Evolutionary conservation across 495 filamentous ascomycete genomes (phyloP).

Genomic region (Penicillium turbatum): DNA sequence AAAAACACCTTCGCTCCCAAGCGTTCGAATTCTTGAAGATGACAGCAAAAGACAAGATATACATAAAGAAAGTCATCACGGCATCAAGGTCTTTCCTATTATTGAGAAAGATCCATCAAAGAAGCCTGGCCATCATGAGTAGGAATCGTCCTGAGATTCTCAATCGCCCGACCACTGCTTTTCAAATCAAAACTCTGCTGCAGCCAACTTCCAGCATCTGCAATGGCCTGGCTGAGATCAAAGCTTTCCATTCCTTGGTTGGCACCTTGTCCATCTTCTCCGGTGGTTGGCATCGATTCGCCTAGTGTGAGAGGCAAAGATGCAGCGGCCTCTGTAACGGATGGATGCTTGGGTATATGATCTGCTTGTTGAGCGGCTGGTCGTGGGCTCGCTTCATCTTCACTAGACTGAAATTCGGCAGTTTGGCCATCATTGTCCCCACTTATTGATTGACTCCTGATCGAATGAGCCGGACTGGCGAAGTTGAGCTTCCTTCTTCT

Average conservation of each 20-base stretch:
- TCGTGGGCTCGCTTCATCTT: background rate
- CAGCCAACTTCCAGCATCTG: constrained; percentile 44
- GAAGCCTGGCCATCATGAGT: constrained; percentile 2
- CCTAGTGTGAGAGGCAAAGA: constrained; percentile 31
- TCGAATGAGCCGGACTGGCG: background rate
- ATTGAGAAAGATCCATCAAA: constrained; percentile 12
- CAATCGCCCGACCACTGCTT: constrained; percentile 17
- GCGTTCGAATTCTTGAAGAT: background rate
- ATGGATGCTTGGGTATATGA: background rate
- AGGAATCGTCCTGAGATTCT: constrained; percentile 11
- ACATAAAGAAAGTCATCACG: background rate
- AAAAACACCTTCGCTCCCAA: background rate
- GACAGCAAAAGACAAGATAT: background rate
- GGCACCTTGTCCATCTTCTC: constrained; percentile 37
- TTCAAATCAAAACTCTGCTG: constrained; percentile 42
- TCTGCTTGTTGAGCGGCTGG: background rate
- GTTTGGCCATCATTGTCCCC: constrained; percentile 7
- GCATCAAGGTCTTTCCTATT: background rate
- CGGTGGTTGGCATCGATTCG: constrained; percentile 32
- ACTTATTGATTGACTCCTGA: background rate
- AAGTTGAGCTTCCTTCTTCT: constrained; percentile 6
- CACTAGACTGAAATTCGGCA: background rate
- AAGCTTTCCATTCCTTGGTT: constrained; percentile 29
- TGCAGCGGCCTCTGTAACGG: constrained; percentile 7
- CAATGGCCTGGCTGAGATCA: constrained; percentile 42